Conservation (phyloP, 2,329 filamentous ascomycete species). For the Plenodomus tracheiphilus region DNA sequence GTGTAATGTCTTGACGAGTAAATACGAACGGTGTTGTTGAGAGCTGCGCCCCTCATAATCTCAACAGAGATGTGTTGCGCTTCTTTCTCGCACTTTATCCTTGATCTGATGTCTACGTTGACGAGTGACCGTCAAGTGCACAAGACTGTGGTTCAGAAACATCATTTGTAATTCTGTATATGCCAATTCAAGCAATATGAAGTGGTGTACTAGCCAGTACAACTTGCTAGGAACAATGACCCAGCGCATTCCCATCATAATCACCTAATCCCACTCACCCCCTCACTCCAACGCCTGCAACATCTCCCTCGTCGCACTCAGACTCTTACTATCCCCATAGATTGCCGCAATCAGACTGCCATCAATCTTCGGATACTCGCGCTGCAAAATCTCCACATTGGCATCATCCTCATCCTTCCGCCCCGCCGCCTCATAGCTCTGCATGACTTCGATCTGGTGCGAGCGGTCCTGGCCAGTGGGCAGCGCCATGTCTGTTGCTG, state of each 20-base stretch:
- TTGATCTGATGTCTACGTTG: too few relatives aligned
- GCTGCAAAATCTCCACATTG: slow-evolving; percentile 47
- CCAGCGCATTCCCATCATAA: too few relatives aligned
- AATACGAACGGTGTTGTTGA: background rate
- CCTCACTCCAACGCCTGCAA: slow-evolving; percentile 43
- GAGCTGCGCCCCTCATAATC: too few relatives aligned
- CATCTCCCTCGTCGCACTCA: slow-evolving; percentile 51
- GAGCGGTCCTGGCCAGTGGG: slow-evolving; percentile 47
- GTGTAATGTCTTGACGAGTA: background rate
- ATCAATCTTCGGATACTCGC: slow-evolving; percentile 51
- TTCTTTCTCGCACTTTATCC: too few relatives aligned
- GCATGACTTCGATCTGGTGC: slow-evolving; percentile 49
- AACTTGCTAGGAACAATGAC: too few relatives aligned
- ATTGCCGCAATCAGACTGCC: slow-evolving; percentile 51
- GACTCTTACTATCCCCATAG: slow-evolving; percentile 47
- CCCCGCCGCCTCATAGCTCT: slow-evolving; percentile 43
- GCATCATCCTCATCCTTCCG: slow-evolving; percentile 45
- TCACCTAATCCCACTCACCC: background rate
- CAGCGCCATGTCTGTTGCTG: slow-evolving; percentile 43
- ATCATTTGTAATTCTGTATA: too few relatives aligned
- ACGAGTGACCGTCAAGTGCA: too few relatives aligned
- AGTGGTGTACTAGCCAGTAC: too few relatives aligned
- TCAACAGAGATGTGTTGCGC: too few relatives aligned
- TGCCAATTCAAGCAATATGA: too few relatives aligned
- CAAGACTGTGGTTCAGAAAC: too few relatives aligned